Evolutionary conservation across 768 basidiomycete species (phyloP).

Genomic region (Thelephora ganbajun): DNA sequence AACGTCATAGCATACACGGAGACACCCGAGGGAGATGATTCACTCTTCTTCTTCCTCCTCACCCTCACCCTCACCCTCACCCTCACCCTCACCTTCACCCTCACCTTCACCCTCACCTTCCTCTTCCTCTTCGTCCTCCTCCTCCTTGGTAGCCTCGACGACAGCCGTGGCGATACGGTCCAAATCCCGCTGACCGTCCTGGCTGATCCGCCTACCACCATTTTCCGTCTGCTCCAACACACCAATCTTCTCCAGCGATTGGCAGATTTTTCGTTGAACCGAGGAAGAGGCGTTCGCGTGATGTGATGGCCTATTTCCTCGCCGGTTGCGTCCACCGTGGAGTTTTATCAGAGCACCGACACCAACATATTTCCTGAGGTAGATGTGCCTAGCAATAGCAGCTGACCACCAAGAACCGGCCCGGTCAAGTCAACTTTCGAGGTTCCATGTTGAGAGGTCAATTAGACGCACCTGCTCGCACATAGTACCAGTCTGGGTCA

Average conservation of each 20-base stretch:
- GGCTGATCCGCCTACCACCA: slow-evolving; percentile 90
- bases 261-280: slow-evolving; percentile 91
- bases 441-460: neutral
- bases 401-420: slow-evolving; percentile 30
- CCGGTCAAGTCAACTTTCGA: neutral
- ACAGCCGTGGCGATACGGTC: slow-evolving; percentile 89
- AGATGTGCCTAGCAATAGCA: slow-evolving; percentile 96
- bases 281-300: slow-evolving; percentile 77
- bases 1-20: too few relatives aligned
- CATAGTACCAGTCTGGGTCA: slow-evolving; percentile 99
- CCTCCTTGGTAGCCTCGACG: slow-evolving; percentile 62
- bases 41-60: neutral
- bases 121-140: slow-evolving; percentile 63
- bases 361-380: slow-evolving; percentile 96
- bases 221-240: slow-evolving; percentile 89
- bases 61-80: slow-evolving; percentile 18
- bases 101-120: slow-evolving; percentile 51
- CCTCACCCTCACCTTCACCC: slow-evolving; percentile 25
- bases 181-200: slow-evolving; percentile 93
- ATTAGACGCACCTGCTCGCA: slow-evolving; percentile 75
- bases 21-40: too few relatives aligned
- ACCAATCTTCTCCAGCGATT: slow-evolving; percentile 96
- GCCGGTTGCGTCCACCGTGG: slow-evolving; percentile 90
- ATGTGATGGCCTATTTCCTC: slow-evolving; percentile 94
- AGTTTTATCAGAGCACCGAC: slow-evolving; percentile 90